Base-by-base conservation (phyloP, 768 basidiomycete genomes). In the Naganishia kalamii region DNA sequence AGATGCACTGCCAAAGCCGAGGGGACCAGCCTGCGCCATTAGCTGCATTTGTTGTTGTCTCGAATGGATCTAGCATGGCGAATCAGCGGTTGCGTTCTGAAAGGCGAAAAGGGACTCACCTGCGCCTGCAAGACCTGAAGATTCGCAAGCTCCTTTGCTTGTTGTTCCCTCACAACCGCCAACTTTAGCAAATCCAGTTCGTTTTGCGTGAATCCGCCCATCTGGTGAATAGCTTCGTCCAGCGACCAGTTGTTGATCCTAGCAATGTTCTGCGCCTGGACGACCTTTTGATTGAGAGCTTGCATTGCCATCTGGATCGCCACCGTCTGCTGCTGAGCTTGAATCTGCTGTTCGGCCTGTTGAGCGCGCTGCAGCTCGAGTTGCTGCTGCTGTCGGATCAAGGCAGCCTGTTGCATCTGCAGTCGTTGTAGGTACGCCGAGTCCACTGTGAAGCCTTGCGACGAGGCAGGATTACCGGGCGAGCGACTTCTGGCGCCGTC, bases 201-300 rank as follows among this genome's bases (percentile, higher is more conserved):
- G 12, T 62, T 57, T 23, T 60, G 37, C 13, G 37, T 62, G 49
- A 67, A 57, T 46, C 66, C 66, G 25, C 66, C 66, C 48, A 62
- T 46, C 11, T 50, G 37, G 15, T 29, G 40, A 21, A 64, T 29
- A 40, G 62, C 61, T 19, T 67, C 66, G 25, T 67, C 66, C 37
- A 67, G 27, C 19, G 41, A 46, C 60, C 61, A 62, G 4, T 47
- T 47, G 41, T 67, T 62, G 29, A 63, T 13, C 25, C 50, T 21
- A 17, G 66, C 66, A 40, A 67, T 49, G 19, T 37, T 44, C 47
- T 67, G 66, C 11, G 66, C 66, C 40, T 62, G 49, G 12, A 61
- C 48, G 32, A 67, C 51, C 50, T 63, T 62, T 41, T 51, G 35
- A 29, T 67, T 67, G 40, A 67, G 33, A 29, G 66, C 66, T 13